phyloP scores from a whole-genome alignment of 768 basidiomycete genomes.

The Russula lepida region DNA sequence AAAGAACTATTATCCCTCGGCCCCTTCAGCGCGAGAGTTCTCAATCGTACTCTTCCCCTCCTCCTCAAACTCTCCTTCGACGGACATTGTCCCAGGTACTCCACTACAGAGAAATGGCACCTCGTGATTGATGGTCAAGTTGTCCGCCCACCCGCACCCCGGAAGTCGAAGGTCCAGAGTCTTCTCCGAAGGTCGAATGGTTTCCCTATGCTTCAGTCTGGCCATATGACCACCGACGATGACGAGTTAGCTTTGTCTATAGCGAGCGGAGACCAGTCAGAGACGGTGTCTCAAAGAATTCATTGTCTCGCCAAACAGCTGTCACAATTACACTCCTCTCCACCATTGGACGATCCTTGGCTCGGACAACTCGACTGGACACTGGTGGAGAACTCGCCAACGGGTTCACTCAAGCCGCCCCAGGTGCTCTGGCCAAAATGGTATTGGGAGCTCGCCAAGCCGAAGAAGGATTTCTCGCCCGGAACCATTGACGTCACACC shows the following conservation, averaged over 20 bases:
- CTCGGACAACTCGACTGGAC: slow-evolving; percentile 65
- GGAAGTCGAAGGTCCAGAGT: slow-evolving; percentile 35
- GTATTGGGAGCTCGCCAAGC: slow-evolving; percentile 86
- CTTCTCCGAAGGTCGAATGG: slow-evolving; percentile 44
- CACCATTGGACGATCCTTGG: slow-evolving; percentile 41
- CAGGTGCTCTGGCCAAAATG: slow-evolving; percentile 85
- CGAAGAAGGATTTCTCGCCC: slow-evolving; percentile 54
- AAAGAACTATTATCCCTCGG: slow-evolving; percentile 36
- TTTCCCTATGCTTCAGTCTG: slow-evolving; percentile 36
- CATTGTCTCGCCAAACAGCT: slow-evolving; percentile 35
- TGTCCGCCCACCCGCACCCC: slow-evolving; percentile 37
- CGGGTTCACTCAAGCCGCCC: slow-evolving; percentile 25
- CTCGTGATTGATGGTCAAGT: slow-evolving; percentile 33
- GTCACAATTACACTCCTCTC: slow-evolving; percentile 18
- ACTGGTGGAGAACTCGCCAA: slow-evolving; percentile 19
- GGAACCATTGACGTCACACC: slow-evolving; percentile 81
- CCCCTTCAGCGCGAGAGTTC: slow-evolving; percentile 34
- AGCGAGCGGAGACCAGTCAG: slow-evolving; percentile 35
- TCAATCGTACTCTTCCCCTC: slow-evolving; percentile 55
- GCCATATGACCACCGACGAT: slow-evolving; percentile 36
- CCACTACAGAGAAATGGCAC: slow-evolving; percentile 59
- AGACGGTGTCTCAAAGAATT: slow-evolving; percentile 31
- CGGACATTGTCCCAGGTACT: slow-evolving; percentile 50
- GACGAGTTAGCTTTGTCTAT: slow-evolving; percentile 39
- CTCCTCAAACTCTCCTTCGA: slow-evolving; percentile 58